These are phyloP conservation scores for Xylariaceae sp. DNA, from an alignment of 2,329 filamentous ascomycete species.

Conservation along the genomic window DNA sequence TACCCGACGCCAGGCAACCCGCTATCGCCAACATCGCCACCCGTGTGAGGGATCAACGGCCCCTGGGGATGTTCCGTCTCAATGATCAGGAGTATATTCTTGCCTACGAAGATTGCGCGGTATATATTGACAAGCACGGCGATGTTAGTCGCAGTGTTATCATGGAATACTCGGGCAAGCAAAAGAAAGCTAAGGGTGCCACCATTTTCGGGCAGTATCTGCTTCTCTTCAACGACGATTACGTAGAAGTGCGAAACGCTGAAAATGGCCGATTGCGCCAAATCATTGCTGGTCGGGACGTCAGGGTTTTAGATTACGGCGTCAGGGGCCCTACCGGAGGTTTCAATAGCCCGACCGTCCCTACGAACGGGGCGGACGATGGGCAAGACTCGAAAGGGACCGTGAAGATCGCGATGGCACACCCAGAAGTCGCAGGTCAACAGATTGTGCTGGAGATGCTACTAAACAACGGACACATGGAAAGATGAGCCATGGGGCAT, in stretches of 20 bases:
- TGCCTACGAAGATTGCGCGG: conserved; percentile 90
- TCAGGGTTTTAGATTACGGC: conserved; percentile 85
- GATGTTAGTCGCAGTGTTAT: conserved; percentile 91
- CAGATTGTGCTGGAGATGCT: conserved; percentile 91
- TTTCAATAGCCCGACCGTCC: conserved; percentile 30
- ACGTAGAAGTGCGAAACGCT: conserved; percentile 93
- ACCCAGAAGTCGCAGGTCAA: conserved; percentile 76
- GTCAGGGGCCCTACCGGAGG: conserved; percentile 56
- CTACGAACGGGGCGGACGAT: conserved; percentile 33
- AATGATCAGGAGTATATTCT: conserved; percentile 89
- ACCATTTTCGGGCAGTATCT: conserved; percentile 90
- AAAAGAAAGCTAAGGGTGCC: conserved; percentile 69
- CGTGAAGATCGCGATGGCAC: conserved; percentile 92
- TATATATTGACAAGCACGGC: conserved; percentile 97
- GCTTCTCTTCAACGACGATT: conserved; percentile 89
- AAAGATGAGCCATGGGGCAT: conserved; percentile 34
- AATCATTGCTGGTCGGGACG: conserved; percentile 87
- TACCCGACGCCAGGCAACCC: conserved; percentile 76
- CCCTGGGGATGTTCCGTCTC: conserved; percentile 93
- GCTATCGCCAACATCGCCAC: conserved; percentile 79
- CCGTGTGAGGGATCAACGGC: conserved; percentile 75
- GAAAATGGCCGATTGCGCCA: conserved; percentile 91
- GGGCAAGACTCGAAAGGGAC: conserved; percentile 58
- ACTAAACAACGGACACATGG: conserved; percentile 76
- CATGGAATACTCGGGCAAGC: conserved; percentile 96